These are phyloP conservation scores for Microsporum canis DNA, from an alignment of 2,329 filamentous ascomycete genomes.

Conservation along the genomic window DNA sequence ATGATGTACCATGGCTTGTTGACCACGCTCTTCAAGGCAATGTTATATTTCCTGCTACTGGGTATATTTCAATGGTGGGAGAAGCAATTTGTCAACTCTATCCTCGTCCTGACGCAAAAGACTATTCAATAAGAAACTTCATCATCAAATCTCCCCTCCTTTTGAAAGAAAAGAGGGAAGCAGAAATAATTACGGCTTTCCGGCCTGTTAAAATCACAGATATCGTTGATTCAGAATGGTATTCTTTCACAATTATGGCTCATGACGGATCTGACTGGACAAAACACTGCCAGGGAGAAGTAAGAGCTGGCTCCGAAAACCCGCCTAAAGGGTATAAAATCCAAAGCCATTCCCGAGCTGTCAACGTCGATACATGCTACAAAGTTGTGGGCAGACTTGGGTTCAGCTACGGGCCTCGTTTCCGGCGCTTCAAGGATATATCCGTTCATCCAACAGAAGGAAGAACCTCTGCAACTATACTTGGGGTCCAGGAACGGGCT, in stretches of 20 bases:
- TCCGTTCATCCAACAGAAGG: neutral
- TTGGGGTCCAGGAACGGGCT: neutral
- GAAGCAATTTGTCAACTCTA: conserved; percentile 26
- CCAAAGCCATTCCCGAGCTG: neutral
- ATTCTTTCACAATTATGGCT: conserved; percentile 15
- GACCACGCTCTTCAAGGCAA: conserved; percentile 33
- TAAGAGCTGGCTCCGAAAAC: neutral
- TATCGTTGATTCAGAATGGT: neutral
- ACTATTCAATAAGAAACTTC: conserved; percentile 13
- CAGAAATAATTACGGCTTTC: conserved; percentile 17
- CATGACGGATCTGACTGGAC: conserved; percentile 14
- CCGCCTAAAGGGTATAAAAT: neutral
- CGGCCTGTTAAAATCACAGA: conserved; percentile 5
- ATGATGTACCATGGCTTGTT: conserved; percentile 29
- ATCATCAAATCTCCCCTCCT: conserved; percentile 16
- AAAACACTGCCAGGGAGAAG: conserved; percentile 20
- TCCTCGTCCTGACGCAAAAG: neutral
- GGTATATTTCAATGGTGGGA: conserved; percentile 33
- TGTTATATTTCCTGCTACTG: conserved; percentile 35
- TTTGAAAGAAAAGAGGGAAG: conserved; percentile 15
- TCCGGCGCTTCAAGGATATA: conserved; percentile 4
- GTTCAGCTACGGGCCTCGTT: conserved; percentile 6
- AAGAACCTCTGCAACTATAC: neutral
- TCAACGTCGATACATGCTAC: conserved; percentile 3
- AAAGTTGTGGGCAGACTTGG: neutral